A percentile compares a stretch with the other conserved stretches of the same genome.
Conservation (phyloP, 164 flowering plant species). For the Vitis riparia region DNA sequence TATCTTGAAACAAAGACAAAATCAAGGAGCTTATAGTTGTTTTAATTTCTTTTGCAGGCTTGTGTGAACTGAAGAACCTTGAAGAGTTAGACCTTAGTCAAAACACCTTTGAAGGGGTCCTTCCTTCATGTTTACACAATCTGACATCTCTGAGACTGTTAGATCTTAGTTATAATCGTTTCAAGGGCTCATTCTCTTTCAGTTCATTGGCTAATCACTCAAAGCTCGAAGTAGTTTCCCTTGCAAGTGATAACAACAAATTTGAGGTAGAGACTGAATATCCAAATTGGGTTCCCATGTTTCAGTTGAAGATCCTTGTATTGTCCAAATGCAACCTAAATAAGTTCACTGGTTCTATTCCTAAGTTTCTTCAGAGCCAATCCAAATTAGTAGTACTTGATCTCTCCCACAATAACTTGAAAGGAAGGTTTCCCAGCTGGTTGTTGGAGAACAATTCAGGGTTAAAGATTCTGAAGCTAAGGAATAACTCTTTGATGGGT, state of each 20-base stretch:
- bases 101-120: neutral
- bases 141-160: no score
- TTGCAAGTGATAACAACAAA: neutral
- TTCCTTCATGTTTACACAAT: neutral
- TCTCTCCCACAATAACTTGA: conserved; percentile 12
- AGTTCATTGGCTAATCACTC: neutral
- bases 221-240: conserved; percentile 1
- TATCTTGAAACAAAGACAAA: neutral
- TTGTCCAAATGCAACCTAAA: conserved; percentile 5
- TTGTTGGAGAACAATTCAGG: conserved; percentile 5
- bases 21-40: neutral
- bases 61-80: neutral
- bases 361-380: neutral
- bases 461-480: neutral
- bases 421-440: conserved; percentile 6
- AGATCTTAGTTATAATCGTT: no score
- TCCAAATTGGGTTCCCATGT: conserved; percentile 3
- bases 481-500: conserved; percentile 6
- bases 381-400: neutral
- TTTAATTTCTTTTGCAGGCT: neutral
- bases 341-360: neutral
- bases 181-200: no score
- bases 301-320: conserved; percentile 2
- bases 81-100: neutral
- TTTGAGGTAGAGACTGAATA: neutral